phyloP scores from a whole-genome alignment of 805 yeast species.

The Candida coleopterorum region DNA sequence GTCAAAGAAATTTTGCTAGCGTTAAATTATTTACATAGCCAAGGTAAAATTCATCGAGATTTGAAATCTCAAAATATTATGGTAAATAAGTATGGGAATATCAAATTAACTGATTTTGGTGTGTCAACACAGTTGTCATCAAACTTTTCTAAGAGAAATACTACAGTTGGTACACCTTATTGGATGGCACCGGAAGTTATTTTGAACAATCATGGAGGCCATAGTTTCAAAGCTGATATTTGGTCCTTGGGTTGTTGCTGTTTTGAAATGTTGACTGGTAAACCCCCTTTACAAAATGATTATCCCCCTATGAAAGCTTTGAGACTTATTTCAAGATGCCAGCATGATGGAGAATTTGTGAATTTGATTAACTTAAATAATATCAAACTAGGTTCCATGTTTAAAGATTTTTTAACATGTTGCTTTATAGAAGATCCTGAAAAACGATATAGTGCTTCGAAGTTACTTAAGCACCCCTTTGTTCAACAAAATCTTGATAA shows the following conservation, averaged over 20 bases:
- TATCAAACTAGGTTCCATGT: slow-evolving; percentile 17
- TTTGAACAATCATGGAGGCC: slow-evolving; percentile 54
- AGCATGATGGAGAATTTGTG: slow-evolving; percentile 25
- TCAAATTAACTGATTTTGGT: slow-evolving; percentile 43
- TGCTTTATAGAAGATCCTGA: slow-evolving; percentile 33
- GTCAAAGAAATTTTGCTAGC: slow-evolving; percentile 56
- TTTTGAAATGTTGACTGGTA: slow-evolving; percentile 65
- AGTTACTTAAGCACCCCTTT: slow-evolving; percentile 30
- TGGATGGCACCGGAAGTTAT: slow-evolving; percentile 67
- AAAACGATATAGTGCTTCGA: slow-evolving; percentile 26
- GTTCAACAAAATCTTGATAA: slow-evolving; percentile 15
- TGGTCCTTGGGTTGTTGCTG: slow-evolving; percentile 82
- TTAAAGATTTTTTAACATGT: slow-evolving; percentile 28
- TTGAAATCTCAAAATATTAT: slow-evolving; percentile 40
- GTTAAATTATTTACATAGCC: slow-evolving; percentile 59
- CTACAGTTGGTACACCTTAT: slow-evolving; percentile 54
- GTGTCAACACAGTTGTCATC: slow-evolving; percentile 41
- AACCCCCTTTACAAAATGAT: slow-evolving; percentile 56
- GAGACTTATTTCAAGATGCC: slow-evolving; percentile 32
- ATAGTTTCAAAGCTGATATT: slow-evolving; percentile 57
- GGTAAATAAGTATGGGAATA: slow-evolving; percentile 31
- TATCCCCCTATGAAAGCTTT: slow-evolving; percentile 42
- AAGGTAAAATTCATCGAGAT: slow-evolving; percentile 70
- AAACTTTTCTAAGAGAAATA: slow-evolving; percentile 39
- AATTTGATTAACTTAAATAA: slow-evolving; percentile 22